These are phyloP conservation scores for Hericium coralloides DNA, from an alignment of 768 basidiomycete species.

Conservation along the genomic window DNA sequence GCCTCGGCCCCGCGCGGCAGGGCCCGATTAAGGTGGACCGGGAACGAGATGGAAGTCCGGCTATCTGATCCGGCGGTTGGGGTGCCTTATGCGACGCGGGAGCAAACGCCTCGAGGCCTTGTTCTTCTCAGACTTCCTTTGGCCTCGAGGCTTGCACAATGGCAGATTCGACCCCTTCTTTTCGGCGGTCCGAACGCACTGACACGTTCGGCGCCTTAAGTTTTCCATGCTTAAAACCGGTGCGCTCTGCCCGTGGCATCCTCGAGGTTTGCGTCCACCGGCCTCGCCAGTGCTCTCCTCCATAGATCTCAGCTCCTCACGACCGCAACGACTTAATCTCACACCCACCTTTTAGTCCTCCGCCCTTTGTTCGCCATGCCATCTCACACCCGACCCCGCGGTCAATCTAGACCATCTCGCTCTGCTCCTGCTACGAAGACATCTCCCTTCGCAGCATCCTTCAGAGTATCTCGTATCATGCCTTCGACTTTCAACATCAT, in stretches of 20 bases:
- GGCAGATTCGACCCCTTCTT: neutral
- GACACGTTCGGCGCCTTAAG: constrained; percentile 2
- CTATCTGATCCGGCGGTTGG: too few species aligned
- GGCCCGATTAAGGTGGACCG: too few species aligned
- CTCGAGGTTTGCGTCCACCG: constrained; percentile 11
- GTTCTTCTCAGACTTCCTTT: neutral
- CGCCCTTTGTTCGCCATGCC: constrained; percentile 21
- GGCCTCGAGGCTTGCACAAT: neutral
- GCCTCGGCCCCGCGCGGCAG: too few species aligned
- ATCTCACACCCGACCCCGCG: constrained; percentile 12
- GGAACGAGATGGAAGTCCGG: too few species aligned
- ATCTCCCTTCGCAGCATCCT: constrained; percentile 7
- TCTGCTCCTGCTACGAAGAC: constrained; percentile 21
- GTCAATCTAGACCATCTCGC: constrained; percentile 6
- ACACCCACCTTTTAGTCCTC: constrained; percentile 16
- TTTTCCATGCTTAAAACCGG: constrained; percentile 8
- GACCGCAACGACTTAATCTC: constrained; percentile 24
- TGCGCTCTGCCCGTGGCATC: constrained; percentile 6
- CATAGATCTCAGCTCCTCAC: constrained; percentile 11
- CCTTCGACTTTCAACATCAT: constrained; percentile 64
- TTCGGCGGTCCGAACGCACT: neutral
- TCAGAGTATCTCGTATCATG: constrained; percentile 34
- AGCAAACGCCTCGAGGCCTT: neutral
- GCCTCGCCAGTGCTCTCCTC: neutral
- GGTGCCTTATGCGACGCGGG: neutral